A percentile compares a stretch with the other conserved stretches of the same genome.
Conservation (phyloP, 768 basidiomycete genomes). For the Hericium coralloides region DNA sequence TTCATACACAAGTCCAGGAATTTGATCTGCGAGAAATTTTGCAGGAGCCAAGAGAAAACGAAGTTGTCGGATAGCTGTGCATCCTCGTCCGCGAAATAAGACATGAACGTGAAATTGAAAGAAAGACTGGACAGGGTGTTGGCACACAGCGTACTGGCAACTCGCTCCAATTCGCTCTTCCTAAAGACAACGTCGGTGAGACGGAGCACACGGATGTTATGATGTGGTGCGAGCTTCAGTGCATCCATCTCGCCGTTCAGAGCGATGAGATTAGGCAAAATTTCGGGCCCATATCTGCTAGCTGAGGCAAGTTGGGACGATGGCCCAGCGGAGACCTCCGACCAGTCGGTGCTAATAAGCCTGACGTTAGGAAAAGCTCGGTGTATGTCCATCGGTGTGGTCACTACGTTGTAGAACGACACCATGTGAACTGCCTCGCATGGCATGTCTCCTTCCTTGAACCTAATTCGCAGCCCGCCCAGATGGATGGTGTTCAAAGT, state of each 20-base stretch:
- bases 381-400: neutral
- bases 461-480: neutral
- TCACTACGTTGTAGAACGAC: neutral
- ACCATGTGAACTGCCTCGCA: neutral
- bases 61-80: neutral
- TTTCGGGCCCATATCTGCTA: neutral
- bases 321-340: neutral
- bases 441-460: neutral
- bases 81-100: neutral
- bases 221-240: neutral
- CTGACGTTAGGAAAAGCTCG: neutral
- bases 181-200: neutral
- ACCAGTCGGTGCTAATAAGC: neutral
- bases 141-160: neutral
- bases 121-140: neutral
- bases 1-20: neutral
- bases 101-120: neutral
- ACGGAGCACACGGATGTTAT: neutral
- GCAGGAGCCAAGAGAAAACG: neutral
- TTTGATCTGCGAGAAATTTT: neutral
- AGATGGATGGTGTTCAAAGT: neutral
- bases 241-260: neutral
- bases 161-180: neutral
- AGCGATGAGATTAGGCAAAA: neutral
- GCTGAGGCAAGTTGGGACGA: neutral